Conservation (phyloP, 257 asterid genomes). For the Primulina huaijiensis region DNA sequence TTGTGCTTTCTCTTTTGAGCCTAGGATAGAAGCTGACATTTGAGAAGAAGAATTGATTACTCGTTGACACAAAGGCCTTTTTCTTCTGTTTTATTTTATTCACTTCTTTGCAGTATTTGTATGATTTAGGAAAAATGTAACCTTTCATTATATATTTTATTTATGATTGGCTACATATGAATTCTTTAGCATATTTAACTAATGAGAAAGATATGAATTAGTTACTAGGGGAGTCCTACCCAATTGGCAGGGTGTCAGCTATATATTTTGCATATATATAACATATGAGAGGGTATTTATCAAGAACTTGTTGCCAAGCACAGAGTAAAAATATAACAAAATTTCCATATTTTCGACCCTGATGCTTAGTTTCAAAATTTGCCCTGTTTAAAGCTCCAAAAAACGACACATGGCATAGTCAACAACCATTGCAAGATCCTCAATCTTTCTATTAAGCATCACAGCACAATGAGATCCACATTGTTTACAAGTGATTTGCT, state of each 20-base stretch:
- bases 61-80: background rate
- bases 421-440: constrained; percentile 15
- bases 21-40: constrained; percentile 72
- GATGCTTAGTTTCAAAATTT: background rate
- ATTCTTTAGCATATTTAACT: background rate
- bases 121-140: background rate
- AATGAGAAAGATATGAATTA: background rate
- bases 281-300: background rate
- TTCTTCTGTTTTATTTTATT: too few species aligned
- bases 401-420: constrained; percentile 16
- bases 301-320: too few species aligned
- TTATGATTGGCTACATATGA: background rate
- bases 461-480: constrained; percentile 15
- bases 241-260: background rate
- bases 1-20: constrained; percentile 70
- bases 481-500: background rate
- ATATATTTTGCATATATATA: background rate
- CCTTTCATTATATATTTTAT: background rate
- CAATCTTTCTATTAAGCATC: constrained; percentile 20
- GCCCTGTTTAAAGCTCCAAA: background rate
- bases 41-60: constrained; percentile 8
- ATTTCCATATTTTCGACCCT: background rate
- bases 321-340: too few species aligned
- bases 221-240: background rate
- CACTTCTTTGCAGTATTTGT: background rate